Conservation (phyloP, 148 eudicot genomes). For the Persicaria maculosa region DNA sequence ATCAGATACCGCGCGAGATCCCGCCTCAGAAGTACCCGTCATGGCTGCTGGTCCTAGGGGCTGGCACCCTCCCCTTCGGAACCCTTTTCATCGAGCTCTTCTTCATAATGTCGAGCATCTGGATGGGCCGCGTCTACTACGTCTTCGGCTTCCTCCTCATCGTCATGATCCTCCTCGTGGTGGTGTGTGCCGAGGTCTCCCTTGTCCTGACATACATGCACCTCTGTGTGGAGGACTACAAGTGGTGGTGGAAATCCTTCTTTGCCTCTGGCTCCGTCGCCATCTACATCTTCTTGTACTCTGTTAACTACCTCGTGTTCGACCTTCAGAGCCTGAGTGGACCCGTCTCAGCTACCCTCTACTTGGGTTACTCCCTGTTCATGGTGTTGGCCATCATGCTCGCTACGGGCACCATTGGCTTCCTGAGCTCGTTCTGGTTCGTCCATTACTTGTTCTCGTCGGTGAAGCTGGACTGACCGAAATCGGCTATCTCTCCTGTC, state of each 20-base stretch:
- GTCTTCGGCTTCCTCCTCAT: constrained; percentile 29
- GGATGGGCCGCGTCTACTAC: constrained; percentile 34
- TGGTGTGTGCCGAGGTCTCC: constrained; percentile 34
- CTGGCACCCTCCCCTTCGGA: constrained; percentile 22
- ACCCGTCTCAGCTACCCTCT: constrained; percentile 30
- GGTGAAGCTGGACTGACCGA: constrained; percentile 29
- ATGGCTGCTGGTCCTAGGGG: constrained; percentile 27
- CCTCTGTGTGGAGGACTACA: constrained; percentile 30
- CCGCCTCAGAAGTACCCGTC: constrained; percentile 34
- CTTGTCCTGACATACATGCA: constrained; percentile 34
- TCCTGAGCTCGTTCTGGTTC: constrained; percentile 31
- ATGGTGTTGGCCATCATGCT: constrained; percentile 31
- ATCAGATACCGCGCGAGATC: constrained; percentile 31
- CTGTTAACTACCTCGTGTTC: constrained; percentile 27
- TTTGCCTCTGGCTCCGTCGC: constrained; percentile 37
- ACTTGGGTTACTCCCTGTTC: constrained; percentile 29
- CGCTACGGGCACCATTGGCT: constrained; percentile 34
- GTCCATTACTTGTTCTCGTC: constrained; percentile 36
- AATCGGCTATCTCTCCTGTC: background rate
- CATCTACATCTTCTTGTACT: constrained; percentile 29
- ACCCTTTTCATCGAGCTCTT: constrained; percentile 35
- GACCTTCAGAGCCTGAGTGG: constrained; percentile 35
- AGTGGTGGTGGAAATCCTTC: constrained; percentile 39
- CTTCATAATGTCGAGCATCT: constrained; percentile 33
- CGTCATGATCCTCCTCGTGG: constrained; percentile 28